Evolutionary conservation across 371 early-diverging fungal species (phyloP).

Genomic region (Mucor plumbeus): DNA sequence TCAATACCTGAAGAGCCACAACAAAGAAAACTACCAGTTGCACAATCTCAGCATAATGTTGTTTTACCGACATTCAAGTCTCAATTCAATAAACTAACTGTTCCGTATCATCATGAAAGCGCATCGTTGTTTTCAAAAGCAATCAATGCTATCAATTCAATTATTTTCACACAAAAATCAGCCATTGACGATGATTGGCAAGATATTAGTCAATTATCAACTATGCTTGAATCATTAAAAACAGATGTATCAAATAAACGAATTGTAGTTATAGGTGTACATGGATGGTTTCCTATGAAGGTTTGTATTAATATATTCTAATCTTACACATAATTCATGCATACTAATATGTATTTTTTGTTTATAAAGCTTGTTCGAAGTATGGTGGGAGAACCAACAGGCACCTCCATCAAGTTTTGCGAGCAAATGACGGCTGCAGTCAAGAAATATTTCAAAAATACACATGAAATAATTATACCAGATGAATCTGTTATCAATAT

Average conservation of each 20-base stretch:
- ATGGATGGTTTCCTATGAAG: slow-evolving; percentile 89
- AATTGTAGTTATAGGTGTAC: slow-evolving; percentile 69
- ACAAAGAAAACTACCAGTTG: not conserved
- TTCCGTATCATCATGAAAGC: not conserved
- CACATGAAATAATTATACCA: slow-evolving; percentile 59
- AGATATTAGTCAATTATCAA: too few species aligned
- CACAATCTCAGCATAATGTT: slow-evolving; percentile 14
- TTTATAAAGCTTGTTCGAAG: slow-evolving; percentile 58
- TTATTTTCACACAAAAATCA: not conserved
- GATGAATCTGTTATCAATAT: slow-evolving; percentile 71
- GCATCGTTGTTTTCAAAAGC: slow-evolving; percentile 12
- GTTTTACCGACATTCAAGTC: slow-evolving; percentile 36
- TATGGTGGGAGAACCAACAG: slow-evolving; percentile 91
- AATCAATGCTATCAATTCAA: slow-evolving; percentile 21
- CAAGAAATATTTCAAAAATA: slow-evolving; percentile 55
- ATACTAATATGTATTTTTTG: not conserved
- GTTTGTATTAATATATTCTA: slow-evolving; percentile 2
- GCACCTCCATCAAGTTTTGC: slow-evolving; percentile 88
- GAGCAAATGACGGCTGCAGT: slow-evolving; percentile 79
- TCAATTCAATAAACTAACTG: slow-evolving; percentile 16
- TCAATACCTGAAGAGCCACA: not conserved
- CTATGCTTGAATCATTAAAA: too few species aligned
- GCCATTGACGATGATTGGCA: too few species aligned
- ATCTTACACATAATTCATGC: not conserved
- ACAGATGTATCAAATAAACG: too few species aligned